Conservation (phyloP, 164 flowering plant genomes). For the Chimonanthus salicifolius region DNA sequence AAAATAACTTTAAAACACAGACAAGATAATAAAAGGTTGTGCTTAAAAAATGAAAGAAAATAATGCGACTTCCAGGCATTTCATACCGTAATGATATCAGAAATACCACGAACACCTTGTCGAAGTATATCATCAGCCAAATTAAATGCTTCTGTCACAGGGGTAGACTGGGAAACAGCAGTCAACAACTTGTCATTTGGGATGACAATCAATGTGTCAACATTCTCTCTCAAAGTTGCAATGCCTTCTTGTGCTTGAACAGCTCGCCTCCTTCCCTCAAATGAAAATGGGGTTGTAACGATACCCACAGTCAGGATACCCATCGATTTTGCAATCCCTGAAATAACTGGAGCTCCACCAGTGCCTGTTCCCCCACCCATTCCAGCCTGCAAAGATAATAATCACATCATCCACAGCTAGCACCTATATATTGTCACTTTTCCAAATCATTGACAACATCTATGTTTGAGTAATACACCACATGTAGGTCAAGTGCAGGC, state of each 20-base stretch:
- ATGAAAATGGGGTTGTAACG: constrained; percentile 92
- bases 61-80: background rate
- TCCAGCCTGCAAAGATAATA: constrained; percentile 60
- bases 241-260: constrained; percentile 98
- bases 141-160: constrained; percentile 95
- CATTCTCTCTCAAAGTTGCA: constrained; percentile 87
- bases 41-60: background rate
- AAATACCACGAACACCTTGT: constrained; percentile 96
- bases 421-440: background rate
- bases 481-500: too few species aligned
- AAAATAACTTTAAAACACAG: background rate
- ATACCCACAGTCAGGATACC: constrained; percentile 95
- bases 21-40: background rate
- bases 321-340: constrained; percentile 87
- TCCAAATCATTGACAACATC: background rate
- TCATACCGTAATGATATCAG: constrained; percentile 91
- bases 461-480: too few species aligned
- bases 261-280: constrained; percentile 86
- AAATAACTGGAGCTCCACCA: constrained; percentile 89
- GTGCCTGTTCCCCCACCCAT: constrained; percentile 99
- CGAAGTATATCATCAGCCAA: constrained; percentile 94
- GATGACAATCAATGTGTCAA: constrained; percentile 87
- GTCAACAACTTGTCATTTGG: constrained; percentile 94
- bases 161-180: constrained; percentile 84
- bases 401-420: background rate